Evolutionary conservation across 1,284 basidiomycete species (phyloP).

Genomic region (Cryptococcus sp.): DNA sequence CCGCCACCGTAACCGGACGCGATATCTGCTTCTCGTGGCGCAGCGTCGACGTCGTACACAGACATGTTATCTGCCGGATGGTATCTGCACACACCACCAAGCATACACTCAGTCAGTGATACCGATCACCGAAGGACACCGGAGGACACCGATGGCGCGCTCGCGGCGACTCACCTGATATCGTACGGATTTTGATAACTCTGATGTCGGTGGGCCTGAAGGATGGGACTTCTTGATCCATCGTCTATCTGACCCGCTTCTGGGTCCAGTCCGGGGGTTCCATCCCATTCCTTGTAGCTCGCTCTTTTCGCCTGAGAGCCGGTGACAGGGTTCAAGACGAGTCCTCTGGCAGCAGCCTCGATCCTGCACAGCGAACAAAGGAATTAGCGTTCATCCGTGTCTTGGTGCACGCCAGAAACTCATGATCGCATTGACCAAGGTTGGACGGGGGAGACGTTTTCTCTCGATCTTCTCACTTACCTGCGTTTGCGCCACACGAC

Average conservation of each 20-base stretch:
- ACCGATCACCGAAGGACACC: no score
- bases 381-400: neutral
- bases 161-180: conserved; percentile 25
- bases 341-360: conserved; percentile 29
- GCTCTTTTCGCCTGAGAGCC: neutral
- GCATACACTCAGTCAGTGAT: neutral
- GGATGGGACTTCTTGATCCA: conserved; percentile 23
- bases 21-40: neutral
- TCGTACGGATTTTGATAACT: conserved; percentile 39
- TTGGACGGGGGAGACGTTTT: no score
- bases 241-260: conserved; percentile 14
- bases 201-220: conserved; percentile 11
- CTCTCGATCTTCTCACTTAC: conserved; percentile 52
- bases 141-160: neutral
- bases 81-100: conserved; percentile 15
- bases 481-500: conserved; percentile 71
- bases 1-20: neutral
- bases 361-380: conserved; percentile 11
- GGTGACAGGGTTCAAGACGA: conserved; percentile 17
- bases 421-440: neutral
- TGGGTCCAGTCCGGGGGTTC: neutral
- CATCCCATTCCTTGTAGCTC: conserved; percentile 13
- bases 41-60: conserved; percentile 28
- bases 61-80: conserved; percentile 30
- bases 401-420: neutral